Conservation (phyloP, 2,329 filamentous ascomycete species). For the Mariannaea elegans region DNA sequence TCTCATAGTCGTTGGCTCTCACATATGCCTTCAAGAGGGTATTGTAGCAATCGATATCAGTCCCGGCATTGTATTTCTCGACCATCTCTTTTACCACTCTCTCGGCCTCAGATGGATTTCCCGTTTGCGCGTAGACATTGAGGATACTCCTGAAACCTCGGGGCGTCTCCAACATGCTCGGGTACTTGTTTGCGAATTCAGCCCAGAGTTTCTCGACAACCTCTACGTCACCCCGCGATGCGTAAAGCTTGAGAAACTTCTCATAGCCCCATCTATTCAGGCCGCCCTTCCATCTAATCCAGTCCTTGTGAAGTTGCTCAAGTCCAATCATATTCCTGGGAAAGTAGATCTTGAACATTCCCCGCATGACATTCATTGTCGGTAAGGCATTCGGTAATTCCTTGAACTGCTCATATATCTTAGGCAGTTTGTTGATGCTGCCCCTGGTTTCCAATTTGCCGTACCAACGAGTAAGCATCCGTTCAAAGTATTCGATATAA, state of each 20-base stretch:
- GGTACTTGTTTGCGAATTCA: constrained; percentile 51
- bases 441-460: constrained; percentile 39
- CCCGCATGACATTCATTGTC: constrained; percentile 50
- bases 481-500: constrained; percentile 56
- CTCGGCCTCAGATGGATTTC: constrained; percentile 68
- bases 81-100: constrained; percentile 70
- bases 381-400: constrained; percentile 50
- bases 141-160: constrained; percentile 67
- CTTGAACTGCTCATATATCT: constrained; percentile 59
- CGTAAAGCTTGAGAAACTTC: constrained; percentile 60
- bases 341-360: constrained; percentile 55
- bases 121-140: constrained; percentile 75
- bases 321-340: constrained; percentile 52
- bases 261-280: constrained; percentile 57
- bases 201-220: constrained; percentile 56
- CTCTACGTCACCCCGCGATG: constrained; percentile 56
- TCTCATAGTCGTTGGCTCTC: constrained; percentile 71
- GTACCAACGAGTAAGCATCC: constrained; percentile 43
- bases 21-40: constrained; percentile 77
- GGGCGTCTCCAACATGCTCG: constrained; percentile 44
- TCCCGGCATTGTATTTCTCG: constrained; percentile 62
- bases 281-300: constrained; percentile 50
- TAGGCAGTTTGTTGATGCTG: constrained; percentile 45
- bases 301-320: constrained; percentile 59
- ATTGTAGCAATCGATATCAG: constrained; percentile 75